Conservation (phyloP, 768 basidiomycete species). For the Symmetrospora coprosmae region DNA sequence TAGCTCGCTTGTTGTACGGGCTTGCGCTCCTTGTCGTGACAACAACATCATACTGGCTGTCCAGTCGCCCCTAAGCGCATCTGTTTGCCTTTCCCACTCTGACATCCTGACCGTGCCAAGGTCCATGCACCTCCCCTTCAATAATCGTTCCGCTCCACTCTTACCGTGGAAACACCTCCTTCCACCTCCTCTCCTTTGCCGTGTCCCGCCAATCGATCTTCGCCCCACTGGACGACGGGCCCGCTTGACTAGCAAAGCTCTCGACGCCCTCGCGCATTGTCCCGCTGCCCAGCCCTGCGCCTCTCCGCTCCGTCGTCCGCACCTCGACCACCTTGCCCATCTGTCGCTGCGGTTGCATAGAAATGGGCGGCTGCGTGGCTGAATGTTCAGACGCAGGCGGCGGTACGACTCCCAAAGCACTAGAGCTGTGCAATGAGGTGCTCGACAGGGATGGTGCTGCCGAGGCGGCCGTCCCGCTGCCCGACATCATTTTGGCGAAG, state of each 20-base stretch:
- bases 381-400: too few relatives aligned
- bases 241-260: too few relatives aligned
- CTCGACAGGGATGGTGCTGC: background rate
- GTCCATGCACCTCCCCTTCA: too few relatives aligned
- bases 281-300: slow-evolving; percentile 13
- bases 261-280: slow-evolving; percentile 8
- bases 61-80: too few relatives aligned
- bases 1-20: too few relatives aligned
- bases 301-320: background rate
- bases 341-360: background rate
- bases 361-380: background rate
- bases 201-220: slow-evolving; percentile 6
- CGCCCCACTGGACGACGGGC: background rate
- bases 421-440: too few relatives aligned
- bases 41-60: too few relatives aligned
- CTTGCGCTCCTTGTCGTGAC: too few relatives aligned
- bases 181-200: slow-evolving; percentile 8
- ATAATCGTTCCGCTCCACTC: too few relatives aligned
- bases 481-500: background rate
- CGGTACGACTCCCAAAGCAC: too few relatives aligned
- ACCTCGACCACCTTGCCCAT: slow-evolving; percentile 13
- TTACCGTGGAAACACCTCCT: background rate
- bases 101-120: too few relatives aligned
- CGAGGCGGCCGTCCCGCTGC: background rate
- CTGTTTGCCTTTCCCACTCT: too few relatives aligned